phyloP scores from a whole-genome alignment of 306 rosid genomes.

The Prunus armeniaca region DNA sequence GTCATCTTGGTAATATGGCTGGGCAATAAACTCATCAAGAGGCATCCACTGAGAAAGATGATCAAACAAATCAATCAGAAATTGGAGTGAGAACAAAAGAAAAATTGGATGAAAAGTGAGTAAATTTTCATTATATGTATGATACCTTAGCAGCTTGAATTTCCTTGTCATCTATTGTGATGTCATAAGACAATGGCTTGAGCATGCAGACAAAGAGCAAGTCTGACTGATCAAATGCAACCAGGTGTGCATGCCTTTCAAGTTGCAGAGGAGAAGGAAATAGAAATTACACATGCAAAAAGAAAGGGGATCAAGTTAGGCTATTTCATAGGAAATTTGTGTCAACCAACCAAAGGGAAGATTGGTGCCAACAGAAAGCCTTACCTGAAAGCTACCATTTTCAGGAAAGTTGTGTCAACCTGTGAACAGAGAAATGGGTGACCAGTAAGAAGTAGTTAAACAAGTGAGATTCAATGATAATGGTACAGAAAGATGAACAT shows the following conservation, averaged over 20 bases:
- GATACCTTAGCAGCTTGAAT: constrained; percentile 41
- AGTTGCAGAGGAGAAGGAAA: neutral
- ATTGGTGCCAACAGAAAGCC: neutral
- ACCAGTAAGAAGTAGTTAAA: neutral
- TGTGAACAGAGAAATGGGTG: constrained; percentile 5
- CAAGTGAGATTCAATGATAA: neutral
- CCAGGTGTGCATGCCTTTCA: constrained; percentile 35
- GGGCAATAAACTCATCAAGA: constrained; percentile 21
- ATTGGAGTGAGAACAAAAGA: neutral
- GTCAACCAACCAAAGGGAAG: neutral
- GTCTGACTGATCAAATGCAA: constrained; percentile 47
- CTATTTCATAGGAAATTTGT: too few relatives aligned
- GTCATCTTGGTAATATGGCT: constrained; percentile 34
- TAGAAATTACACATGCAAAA: neutral
- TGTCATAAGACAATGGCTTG: constrained; percentile 34
- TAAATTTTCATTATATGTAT: neutral
- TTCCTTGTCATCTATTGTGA: constrained; percentile 43
- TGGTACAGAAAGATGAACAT: neutral
- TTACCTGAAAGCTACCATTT: constrained; percentile 52
- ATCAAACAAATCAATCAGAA: neutral
- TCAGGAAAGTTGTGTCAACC: constrained; percentile 42
- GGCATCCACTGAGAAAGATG: constrained; percentile 34
- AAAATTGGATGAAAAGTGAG: neutral
- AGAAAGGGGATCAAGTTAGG: neutral
- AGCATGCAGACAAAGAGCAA: constrained; percentile 48